phyloP scores from a whole-genome alignment of 179 eudicot genomes.

The Pouteria campechiana region DNA sequence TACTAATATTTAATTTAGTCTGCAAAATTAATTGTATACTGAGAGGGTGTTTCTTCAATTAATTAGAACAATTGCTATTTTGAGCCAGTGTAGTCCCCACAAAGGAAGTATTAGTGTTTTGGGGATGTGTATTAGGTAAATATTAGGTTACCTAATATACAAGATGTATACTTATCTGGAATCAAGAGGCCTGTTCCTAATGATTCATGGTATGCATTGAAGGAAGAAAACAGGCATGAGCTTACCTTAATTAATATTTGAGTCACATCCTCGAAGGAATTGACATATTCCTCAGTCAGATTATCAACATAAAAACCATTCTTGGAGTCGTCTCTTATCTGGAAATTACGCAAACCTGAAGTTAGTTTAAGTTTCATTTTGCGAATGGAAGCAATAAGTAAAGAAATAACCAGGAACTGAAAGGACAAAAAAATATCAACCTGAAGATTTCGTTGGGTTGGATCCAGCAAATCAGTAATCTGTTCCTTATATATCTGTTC shows the following conservation, averaged over 20 bases:
- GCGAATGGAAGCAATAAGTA: background rate
- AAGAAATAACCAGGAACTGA: background rate
- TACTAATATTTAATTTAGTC: no score
- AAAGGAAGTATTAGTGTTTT: no score
- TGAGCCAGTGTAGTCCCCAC: no score
- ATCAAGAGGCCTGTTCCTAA: background rate
- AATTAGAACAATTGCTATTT: no score
- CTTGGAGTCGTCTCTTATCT: constrained; percentile 84
- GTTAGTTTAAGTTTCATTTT: constrained; percentile 1
- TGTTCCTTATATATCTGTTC: constrained; percentile 78
- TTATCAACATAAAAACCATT: constrained; percentile 77
- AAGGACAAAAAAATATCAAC: constrained; percentile 16
- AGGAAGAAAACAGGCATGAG: background rate
- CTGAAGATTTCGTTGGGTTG: constrained; percentile 71
- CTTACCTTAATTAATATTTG: constrained; percentile 75
- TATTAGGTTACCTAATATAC: no score
- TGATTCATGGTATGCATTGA: background rate
- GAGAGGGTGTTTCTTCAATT: no score
- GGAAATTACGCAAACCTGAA: constrained; percentile 7
- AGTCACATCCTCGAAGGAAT: constrained; percentile 66
- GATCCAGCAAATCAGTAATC: constrained; percentile 90
- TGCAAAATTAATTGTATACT: no score
- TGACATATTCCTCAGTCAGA: constrained; percentile 86
- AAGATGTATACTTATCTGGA: no score
- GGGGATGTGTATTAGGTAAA: no score